Base-by-base conservation (phyloP, 1,284 basidiomycete species). In the Hortiboletus rubellus region DNA sequence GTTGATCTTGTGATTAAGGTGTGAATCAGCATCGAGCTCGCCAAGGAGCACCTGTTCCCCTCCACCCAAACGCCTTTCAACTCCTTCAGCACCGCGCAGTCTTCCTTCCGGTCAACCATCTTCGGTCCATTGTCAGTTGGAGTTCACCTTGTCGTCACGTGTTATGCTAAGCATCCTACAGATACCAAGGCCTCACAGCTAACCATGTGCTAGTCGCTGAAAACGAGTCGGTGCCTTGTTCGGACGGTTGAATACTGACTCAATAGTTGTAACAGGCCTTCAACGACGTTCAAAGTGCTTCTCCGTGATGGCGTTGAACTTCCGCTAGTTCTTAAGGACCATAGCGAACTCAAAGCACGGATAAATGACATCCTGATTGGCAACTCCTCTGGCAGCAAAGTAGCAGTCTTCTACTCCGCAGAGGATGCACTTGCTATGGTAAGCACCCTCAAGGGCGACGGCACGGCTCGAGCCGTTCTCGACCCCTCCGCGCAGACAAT, bases 81-180 rank as follows among this genome's bases (percentile, higher is more conserved):
- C 34, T 47, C 60, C 30, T 71, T 73, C 52, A 41, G 24, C 38
- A n/a, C 61, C 2, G 8, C 58, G 14, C 58, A 68, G 12, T 57
- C 60, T 15, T 63, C 70, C 33, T 72, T 70, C 42, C 65, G 52
- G 18, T 70, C 73, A 40, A 85, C 83, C 5, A 85, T 85, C 17
- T 85, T 85, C 61, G 83, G 82, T 12, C 80, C 81, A 49, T 64
- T 85, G 83, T 85, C 59, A 58, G 82, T 75, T 44, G 42, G 37
- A 48, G 50, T 54, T 40, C 36, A 52, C 24, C 17, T 58, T 42
- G 45, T 18, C 38, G 30, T 33, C 18, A 3, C 44, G 12, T 22
- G 14, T 41, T n/a, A 12, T 46, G 11, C 49, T 70, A 30, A 69
- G 58, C 42, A 49, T 37, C 53, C 36, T 46, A 15, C 47, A 74